Evolutionary conservation across 1,284 basidiomycete species (phyloP), one percentile per base, ranked within the genome.

Genomic region (Cutaneotrichosporon sp.): DNA sequence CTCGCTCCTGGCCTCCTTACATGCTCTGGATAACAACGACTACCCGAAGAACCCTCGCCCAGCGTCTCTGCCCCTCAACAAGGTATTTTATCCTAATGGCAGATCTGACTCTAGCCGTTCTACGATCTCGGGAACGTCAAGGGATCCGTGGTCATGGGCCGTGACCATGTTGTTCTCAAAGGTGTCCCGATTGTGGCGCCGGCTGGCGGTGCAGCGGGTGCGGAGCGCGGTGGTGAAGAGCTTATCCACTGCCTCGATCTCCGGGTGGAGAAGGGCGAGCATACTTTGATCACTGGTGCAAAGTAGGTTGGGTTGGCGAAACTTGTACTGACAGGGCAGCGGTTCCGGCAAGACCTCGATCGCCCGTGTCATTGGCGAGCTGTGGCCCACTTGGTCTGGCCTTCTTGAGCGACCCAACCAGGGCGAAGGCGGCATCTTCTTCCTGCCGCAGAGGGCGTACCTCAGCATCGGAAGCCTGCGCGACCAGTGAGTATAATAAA

Each of bases 311-410:
- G 5, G 5, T 51, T 11, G 38, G 14, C 5, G 18, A 21, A n/a
- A 30, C n/a, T 10, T 34, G 7, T n/a, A 34, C 58, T 65, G 49
- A 66, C 57, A 32, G 60, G 31, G 42, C 62, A 93, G 92, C 70
- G 91, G 92, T 0, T 91, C 96, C 1, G 96, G 96, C 0, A 98
- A 99, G 83, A 96, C 93, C 0, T 88, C 92, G 6, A 87, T 98
- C 36, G 93, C 94, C 1, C 85, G 95, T 10, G 90, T 99, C 9
- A 82, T 97, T 5, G 92, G 92, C 1, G 90, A 92, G 8, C 82
- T 98, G 4, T 99, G 95, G 95, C 70, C 86, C 76, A 73, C 87
- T 79, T 70, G 78, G 80, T 82, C 70, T 60, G 74, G 72, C 68
- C 72, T 78, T 82, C 69, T 87, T 62, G 72, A 81, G 63, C 71